Evolutionary conservation across 2,329 filamentous ascomycete species (phyloP).

Genomic region (Paraphoma chrysanthemicola): DNA sequence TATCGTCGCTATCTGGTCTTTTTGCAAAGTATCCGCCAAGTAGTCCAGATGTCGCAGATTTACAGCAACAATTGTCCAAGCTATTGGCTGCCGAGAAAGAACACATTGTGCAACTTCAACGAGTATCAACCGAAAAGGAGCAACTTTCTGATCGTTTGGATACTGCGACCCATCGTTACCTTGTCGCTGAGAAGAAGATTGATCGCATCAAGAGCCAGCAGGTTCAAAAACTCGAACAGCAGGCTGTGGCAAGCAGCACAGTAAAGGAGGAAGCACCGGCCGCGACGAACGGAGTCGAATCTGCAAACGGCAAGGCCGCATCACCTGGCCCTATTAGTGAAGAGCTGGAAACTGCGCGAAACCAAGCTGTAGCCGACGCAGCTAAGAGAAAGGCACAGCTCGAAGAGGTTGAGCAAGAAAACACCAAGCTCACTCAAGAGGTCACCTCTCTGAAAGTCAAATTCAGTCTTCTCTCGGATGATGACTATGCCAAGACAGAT

Average conservation of each 20-base stretch:
- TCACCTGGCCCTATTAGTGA: constrained; percentile 65
- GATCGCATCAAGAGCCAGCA: constrained; percentile 88
- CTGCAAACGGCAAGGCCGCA: constrained; percentile 60
- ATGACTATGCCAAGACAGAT: constrained; percentile 92
- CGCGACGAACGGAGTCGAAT: constrained; percentile 57
- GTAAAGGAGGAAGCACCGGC: constrained; percentile 51
- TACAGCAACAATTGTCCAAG: constrained; percentile 77
- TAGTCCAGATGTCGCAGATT: constrained; percentile 71
- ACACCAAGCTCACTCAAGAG: constrained; percentile 77
- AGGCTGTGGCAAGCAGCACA: constrained; percentile 60
- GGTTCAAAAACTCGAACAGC: constrained; percentile 89
- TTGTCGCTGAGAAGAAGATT: constrained; percentile 93
- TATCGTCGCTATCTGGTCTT: constrained; percentile 73
- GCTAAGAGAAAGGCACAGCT: constrained; percentile 89
- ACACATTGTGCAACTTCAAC: constrained; percentile 77
- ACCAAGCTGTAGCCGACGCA: constrained; percentile 77
- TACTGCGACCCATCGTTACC: constrained; percentile 85
- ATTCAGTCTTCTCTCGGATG: constrained; percentile 79
- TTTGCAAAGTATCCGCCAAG: constrained; percentile 61
- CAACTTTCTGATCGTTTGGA: constrained; percentile 86
- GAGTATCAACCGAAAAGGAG: constrained; percentile 78
- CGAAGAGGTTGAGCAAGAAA: constrained; percentile 78
- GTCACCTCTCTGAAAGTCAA: constrained; percentile 74
- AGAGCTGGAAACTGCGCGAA: constrained; percentile 76
- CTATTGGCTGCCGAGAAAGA: constrained; percentile 84